phyloP scores from a whole-genome alignment of 176 grass and related monocot genomes.

The Phyllostachys edulis region DNA sequence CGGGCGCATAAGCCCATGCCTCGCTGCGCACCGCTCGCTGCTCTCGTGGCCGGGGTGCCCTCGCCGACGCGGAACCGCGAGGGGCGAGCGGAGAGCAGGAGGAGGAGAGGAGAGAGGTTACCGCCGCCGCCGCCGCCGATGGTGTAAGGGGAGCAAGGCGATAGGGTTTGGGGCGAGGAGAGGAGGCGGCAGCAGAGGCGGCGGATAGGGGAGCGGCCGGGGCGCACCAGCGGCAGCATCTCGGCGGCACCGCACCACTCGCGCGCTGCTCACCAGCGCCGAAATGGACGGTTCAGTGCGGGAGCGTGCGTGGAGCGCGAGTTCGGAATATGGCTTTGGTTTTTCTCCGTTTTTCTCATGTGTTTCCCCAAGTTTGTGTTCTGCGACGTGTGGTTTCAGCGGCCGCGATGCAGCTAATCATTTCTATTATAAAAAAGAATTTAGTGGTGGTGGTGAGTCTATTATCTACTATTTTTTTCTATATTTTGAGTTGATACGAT shows the following conservation, averaged over 20 bases:
- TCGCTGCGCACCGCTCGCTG: background rate
- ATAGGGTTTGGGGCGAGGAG: background rate
- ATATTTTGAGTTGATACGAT: too few relatives aligned
- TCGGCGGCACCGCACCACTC: background rate
- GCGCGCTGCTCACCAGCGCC: background rate
- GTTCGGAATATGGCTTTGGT: background rate
- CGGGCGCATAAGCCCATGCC: conserved; percentile 30
- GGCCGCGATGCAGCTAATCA: background rate
- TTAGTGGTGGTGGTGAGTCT: too few relatives aligned
- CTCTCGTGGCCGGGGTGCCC: background rate
- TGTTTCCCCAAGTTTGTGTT: background rate
- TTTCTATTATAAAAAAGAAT: too few relatives aligned
- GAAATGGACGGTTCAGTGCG: background rate
- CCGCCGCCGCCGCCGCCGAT: background rate
- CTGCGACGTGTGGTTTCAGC: background rate
- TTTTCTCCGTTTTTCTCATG: background rate
- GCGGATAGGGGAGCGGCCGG: conserved; percentile 29
- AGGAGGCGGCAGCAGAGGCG: conserved; percentile 29
- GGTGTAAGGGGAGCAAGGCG: background rate
- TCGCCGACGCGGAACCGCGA: conserved; percentile 5
- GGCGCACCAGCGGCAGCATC: conserved; percentile 40
- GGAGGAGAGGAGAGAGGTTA: conserved; percentile 3
- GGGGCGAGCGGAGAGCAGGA: conserved; percentile 15
- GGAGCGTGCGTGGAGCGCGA: background rate
- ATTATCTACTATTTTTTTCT: too few relatives aligned